Conservation (phyloP, 208 protist genomes). For the Trypanosoma platydactyli region DNA sequence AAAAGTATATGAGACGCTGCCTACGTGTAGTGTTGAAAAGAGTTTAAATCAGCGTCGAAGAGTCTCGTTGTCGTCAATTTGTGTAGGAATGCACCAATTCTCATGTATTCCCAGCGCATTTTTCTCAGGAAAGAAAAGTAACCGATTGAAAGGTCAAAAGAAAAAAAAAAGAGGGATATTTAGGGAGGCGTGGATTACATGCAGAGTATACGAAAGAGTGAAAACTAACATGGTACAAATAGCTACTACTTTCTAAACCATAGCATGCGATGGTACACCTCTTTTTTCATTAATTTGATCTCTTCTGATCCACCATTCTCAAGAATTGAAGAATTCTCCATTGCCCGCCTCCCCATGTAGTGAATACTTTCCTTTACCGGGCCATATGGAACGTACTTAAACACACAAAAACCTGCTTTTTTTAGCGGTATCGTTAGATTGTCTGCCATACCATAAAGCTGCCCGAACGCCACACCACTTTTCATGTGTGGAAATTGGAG, state of each 20-base stretch:
- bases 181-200: not conserved
- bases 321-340: conserved; percentile 94
- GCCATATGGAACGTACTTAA: conserved; percentile 97
- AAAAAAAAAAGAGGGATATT: conserved; percentile 16
- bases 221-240: conserved; percentile 1
- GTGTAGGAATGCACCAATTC: no score
- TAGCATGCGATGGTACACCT: conserved; percentile 62
- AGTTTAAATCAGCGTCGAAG: no score
- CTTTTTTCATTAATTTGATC: conserved; percentile 70
- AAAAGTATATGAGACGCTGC: not conserved
- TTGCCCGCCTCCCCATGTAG: conserved; percentile 94
- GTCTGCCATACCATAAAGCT: conserved; percentile 97
- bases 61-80: no score
- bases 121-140: conserved; percentile 3
- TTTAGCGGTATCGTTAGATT: conserved; percentile 94
- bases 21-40: not conserved
- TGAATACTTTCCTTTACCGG: conserved; percentile 95
- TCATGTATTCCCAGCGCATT: no score
- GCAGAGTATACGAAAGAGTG: conserved; percentile 14
- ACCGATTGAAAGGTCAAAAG: conserved; percentile 12
- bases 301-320: conserved; percentile 52
- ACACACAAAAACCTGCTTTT: conserved; percentile 77
- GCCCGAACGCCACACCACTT: conserved; percentile 86
- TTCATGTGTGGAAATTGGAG: conserved; percentile 40
- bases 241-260: conserved; percentile 23